Evolutionary conservation across 1,284 basidiomycete species (phyloP), one percentile per base, ranked within the genome.

Genomic region (Leucoagaricus sp.): DNA sequence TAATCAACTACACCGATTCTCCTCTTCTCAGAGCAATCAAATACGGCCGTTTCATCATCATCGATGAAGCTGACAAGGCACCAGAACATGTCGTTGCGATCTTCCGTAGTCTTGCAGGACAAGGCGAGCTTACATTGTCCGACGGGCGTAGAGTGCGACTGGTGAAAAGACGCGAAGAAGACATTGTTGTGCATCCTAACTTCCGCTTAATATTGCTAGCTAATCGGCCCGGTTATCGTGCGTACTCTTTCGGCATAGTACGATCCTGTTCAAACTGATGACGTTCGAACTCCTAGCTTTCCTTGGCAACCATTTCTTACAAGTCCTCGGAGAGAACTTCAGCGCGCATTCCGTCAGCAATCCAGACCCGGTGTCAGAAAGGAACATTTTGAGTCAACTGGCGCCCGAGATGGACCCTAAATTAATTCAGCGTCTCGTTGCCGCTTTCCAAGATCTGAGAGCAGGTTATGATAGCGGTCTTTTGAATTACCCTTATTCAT

Each of bases 141-240:
- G 84, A 87, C 66, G 85, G 85, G 21, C 73, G 85, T 1, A 73
- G 83, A 9, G 82, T 87, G 1, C 70, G 80, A n/a, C 68, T 70
- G 10, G 65, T 68, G 31, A 68, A 68, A 46, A 78, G 83, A 58
- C 72, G 80, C 12, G 75, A 79, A 17, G 72, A 73, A 0, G 85
- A 87, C 61, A 76, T 87, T 49, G 73, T 76, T 1, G 82, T 86
- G 0, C 85, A 87, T 64, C 80, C 79, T 1, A 82, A 82, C 58
- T 87, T 87, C 70, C 71, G 85, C 33, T 73, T 87, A 34, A 74
- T 87, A 36, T 66, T 87, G n/a, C 70, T 87, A 38, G 85, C 85
- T 1, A 87, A 87, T 64, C 69, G 85, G 8, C 85, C 87, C 25
- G 88, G 88, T 13, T 92, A 91, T 75, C 83, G 88, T 90, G 63